Evolutionary conservation across 495 filamentous ascomycete genomes (phyloP), one percentile per base, ranked within the genome.

Genomic region (Neohortaea acidophila): DNA sequence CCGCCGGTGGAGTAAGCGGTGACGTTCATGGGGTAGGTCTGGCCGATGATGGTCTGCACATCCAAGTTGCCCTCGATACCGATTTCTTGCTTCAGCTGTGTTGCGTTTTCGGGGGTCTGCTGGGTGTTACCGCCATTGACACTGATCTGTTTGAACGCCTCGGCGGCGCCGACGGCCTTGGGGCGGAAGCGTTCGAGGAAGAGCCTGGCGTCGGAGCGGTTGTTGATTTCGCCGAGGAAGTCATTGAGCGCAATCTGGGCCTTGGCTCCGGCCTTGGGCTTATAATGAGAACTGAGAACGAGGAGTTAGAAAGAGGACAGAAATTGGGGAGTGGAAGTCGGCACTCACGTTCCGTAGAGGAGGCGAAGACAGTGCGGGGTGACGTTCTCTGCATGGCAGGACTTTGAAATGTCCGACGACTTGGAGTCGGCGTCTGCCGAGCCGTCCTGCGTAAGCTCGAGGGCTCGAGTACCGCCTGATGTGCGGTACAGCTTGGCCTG

Each of bases 211-310:
- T 70, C 67, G 4, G 60, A 57, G 4, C 64, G 60, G 21, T 64
- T 66, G 22, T 59, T 61, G 21, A 60, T 52, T 43, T 71, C 65
- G 15, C 51, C 54, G 12, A 70, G 51, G 51, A 58, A 71, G 45
- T 70, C 63, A 23, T 55, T 65, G 36, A 71, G 59, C 21, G 51
- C 67, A 15, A 71, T 43, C 20, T 54, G 55, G 42, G 64, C 67
- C 39, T 57, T 54, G 15, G 54, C 56, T 17, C 47, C 38, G 36
- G 54, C 51, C 47, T 61, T 33, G 25, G 60, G 36, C 40, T 51
- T 53, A 47, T 73, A 72, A 23, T 59, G 56, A 29, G 63, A 60
- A 12, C 67, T 71, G 11, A 57, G 36, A 73, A 73, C 1, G 72
- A n/a, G n/a, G n/a, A n/a, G n/a, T n/a, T n/a, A n/a, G n/a, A n/a